phyloP scores from a whole-genome alignment of 2,329 filamentous ascomycete genomes.

The Nemania sp. region DNA sequence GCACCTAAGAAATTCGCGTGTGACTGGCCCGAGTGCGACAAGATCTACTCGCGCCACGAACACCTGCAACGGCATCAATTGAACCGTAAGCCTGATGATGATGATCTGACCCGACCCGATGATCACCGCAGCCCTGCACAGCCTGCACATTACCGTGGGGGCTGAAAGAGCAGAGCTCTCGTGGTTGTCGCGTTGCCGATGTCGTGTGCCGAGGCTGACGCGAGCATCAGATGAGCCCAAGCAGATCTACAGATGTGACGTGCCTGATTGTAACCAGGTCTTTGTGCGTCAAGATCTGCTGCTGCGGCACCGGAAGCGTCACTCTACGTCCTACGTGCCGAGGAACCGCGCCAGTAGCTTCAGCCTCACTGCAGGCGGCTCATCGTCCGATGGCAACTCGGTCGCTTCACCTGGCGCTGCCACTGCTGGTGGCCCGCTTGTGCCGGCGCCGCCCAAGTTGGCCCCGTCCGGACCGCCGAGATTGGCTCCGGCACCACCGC shows the following conservation, averaged over 20 bases:
- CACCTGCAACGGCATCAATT: slow-evolving; percentile 81
- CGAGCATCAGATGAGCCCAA: slow-evolving; percentile 69
- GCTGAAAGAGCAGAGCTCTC: neutral
- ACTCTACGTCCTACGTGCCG: slow-evolving; percentile 58
- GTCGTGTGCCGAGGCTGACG: slow-evolving; percentile 21
- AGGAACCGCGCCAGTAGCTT: slow-evolving; percentile 56
- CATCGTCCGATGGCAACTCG: slow-evolving; percentile 30
- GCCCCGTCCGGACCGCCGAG: too few relatives aligned
- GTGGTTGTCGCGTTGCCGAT: slow-evolving; percentile 12
- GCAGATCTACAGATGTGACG: slow-evolving; percentile 77
- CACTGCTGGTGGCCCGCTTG: slow-evolving; percentile 22
- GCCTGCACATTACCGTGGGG: neutral
- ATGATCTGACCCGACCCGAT: neutral
- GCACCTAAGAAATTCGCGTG: slow-evolving; percentile 62
- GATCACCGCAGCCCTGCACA: neutral
- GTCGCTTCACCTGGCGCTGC: slow-evolving; percentile 33
- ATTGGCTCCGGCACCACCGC: slow-evolving; percentile 5
- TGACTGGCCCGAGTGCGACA: slow-evolving; percentile 72
- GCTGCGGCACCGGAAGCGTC: slow-evolving; percentile 67
- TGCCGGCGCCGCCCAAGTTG: neutral
- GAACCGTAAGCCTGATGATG: slow-evolving; percentile 65
- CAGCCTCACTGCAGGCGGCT: slow-evolving; percentile 40
- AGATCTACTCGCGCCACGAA: slow-evolving; percentile 79
- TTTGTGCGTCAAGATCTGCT: slow-evolving; percentile 81
- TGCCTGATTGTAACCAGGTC: slow-evolving; percentile 71